phyloP scores from a whole-genome alignment of 2,329 filamentous ascomycete genomes.

The Fusarium clavum region DNA sequence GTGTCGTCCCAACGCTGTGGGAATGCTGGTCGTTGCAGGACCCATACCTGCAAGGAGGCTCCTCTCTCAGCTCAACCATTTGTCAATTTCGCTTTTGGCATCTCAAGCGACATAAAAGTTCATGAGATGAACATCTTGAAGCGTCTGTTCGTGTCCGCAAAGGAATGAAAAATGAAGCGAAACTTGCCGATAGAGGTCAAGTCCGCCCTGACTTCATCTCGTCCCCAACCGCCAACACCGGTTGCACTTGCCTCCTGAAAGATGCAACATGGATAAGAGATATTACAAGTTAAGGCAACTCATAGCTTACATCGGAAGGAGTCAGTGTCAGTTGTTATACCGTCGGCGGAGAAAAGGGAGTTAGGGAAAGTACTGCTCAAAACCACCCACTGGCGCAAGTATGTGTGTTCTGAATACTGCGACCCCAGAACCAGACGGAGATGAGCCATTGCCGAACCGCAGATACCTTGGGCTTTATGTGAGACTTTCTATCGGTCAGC shows the following conservation, averaged over 20 bases:
- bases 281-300: rapidly evolving
- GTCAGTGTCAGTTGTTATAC: too few relatives aligned
- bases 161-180: not conserved
- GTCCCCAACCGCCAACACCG: not conserved
- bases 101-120: not conserved
- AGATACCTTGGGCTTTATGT: too few relatives aligned
- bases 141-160: too few relatives aligned
- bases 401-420: too few relatives aligned
- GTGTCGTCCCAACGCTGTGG: not conserved
- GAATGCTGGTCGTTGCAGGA: not conserved
- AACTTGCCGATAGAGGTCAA: rapidly evolving
- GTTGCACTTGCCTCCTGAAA: not conserved
- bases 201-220: not conserved
- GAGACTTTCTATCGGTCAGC: rapidly evolving
- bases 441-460: too few relatives aligned
- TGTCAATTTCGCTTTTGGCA: not conserved
- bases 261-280: not conserved
- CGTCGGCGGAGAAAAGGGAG: too few relatives aligned
- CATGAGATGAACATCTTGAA: not conserved
- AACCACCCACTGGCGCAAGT: too few relatives aligned
- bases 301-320: not conserved
- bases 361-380: too few relatives aligned
- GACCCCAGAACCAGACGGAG: too few relatives aligned
- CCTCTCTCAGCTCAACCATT: not conserved
- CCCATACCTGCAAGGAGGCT: not conserved